Evolutionary conservation across 2,329 filamentous ascomycete species (phyloP).

Genomic region (Pestalotiopsis sp.): DNA sequence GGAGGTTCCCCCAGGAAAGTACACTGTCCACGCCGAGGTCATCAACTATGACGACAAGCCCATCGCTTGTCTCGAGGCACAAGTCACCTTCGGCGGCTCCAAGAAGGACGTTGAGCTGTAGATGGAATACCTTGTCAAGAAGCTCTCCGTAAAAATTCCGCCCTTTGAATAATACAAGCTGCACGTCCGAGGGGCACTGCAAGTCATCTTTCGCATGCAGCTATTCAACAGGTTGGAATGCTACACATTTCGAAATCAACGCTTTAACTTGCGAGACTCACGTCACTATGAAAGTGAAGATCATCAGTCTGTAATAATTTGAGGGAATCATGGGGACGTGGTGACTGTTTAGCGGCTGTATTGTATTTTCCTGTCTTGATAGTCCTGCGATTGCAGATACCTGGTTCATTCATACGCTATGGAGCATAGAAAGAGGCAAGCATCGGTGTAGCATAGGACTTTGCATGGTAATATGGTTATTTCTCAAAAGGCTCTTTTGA

Average conservation of each 20-base stretch:
- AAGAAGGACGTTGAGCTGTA: constrained; percentile 46
- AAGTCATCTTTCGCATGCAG: no score
- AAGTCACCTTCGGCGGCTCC: constrained; percentile 60
- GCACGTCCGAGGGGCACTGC: no score
- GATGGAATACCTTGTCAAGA: neutral
- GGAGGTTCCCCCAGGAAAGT: constrained; percentile 88
- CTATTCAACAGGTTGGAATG: no score
- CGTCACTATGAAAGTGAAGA: no score
- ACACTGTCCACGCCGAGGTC: constrained; percentile 86
- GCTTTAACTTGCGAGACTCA: no score
- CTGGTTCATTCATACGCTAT: neutral
- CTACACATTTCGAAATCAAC: no score
- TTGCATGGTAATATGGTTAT: constrained; percentile 14
- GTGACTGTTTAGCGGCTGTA: neutral
- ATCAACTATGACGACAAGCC: constrained; percentile 71
- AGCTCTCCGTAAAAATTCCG: no score
- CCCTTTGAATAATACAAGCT: no score
- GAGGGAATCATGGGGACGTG: constrained; percentile 15
- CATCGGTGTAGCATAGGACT: neutral
- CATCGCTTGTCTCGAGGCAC: constrained; percentile 86
- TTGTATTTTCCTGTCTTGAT: neutral
- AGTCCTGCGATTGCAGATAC: neutral
- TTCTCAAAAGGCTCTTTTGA: constrained; percentile 14
- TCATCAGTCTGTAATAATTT: neutral
- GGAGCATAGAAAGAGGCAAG: constrained; percentile 4